Evolutionary conservation across 176 grass and related monocot genomes (phyloP), one percentile per base, ranked within the genome.

Genomic region (Juncus inflexus): DNA sequence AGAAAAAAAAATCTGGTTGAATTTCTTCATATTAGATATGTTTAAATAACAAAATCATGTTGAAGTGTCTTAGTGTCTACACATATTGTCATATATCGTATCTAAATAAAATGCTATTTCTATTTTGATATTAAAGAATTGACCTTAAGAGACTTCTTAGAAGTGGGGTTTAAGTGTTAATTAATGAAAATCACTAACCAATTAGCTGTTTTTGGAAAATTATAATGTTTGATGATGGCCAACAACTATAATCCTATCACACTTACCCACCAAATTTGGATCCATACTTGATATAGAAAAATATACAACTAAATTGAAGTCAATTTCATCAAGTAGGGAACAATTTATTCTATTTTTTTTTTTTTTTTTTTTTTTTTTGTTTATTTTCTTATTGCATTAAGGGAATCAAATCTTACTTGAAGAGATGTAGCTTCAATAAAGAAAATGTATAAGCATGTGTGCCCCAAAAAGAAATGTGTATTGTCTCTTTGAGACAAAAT

Each of bases 161-260:
- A 58, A 79, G 59, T 63, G 36, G 50, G 60, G 15, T 80, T 67
- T 77, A 60, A 60, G 12, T 74, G 15, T 47, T 9, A 47, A 47
- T 47, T 47, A 47, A 47, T 47, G 9, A 47, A 6, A 9, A 47
- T 78, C 40, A 55, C 28, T 56, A 12, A 19, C 12, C 7, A 51
- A 39, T 70, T 70, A 53, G 76, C 15, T 69, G 65, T 78, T 70
- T 55, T 61, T 67, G 56, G 16, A 50, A 15, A 49, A 68, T 52
- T 78, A 40, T 15, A 57, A 57, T 13, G 7, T 14, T 41, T 19
- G 47, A 14, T 38, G 6, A 69, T 69, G 15, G 37, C 14, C 52
- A 8, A 77, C 65, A 87, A 80, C 70, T 70, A 79, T 74, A 40
- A 74, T 74, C 61, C 64, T 59, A 76, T 56, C 58, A 77, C 70